Evolutionary conservation across 768 basidiomycete species (phyloP).

Genomic region (Mycena metata): DNA sequence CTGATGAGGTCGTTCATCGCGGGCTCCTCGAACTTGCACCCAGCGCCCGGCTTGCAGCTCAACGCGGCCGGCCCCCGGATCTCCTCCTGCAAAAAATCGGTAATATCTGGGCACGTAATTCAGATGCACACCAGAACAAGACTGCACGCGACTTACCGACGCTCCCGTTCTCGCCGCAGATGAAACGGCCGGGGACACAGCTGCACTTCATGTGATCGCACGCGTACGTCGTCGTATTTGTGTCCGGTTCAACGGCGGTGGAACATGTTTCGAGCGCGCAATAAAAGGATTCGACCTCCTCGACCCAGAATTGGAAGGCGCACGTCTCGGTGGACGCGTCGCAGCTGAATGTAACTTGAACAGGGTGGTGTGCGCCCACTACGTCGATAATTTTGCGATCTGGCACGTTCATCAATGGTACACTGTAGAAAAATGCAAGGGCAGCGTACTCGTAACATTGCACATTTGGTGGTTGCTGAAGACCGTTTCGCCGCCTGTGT

Average conservation of each 20-base stretch:
- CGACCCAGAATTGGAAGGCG: constrained; percentile 99
- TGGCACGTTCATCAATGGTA: constrained; percentile 48
- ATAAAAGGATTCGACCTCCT: constrained; percentile 94
- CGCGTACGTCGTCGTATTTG: constrained; percentile 80
- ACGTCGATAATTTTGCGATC: constrained; percentile 95
- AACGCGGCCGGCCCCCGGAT: constrained; percentile 94
- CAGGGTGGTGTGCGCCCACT: constrained; percentile 88
- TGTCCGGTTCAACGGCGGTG: constrained; percentile 65
- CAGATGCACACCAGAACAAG: background rate
- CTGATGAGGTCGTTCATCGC: constrained; percentile 97
- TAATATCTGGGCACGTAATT: constrained; percentile 74
- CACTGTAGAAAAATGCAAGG: background rate
- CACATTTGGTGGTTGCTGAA: constrained; percentile 98
- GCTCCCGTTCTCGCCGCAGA: constrained; percentile 96
- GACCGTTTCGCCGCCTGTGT: constrained; percentile 93
- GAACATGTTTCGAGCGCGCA: constrained; percentile 85
- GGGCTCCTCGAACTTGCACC: constrained; percentile 94
- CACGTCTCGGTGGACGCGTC: constrained; percentile 74
- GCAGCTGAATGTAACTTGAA: constrained; percentile 98
- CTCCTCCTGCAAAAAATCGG: constrained; percentile 90
- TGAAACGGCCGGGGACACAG: constrained; percentile 94
- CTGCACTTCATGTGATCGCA: constrained; percentile 91
- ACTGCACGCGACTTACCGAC: constrained; percentile 70
- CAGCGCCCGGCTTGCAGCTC: constrained; percentile 76
- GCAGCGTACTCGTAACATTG: constrained; percentile 90